phyloP scores from a whole-genome alignment of 768 basidiomycete genomes.

The Clathrus columnatus region DNA sequence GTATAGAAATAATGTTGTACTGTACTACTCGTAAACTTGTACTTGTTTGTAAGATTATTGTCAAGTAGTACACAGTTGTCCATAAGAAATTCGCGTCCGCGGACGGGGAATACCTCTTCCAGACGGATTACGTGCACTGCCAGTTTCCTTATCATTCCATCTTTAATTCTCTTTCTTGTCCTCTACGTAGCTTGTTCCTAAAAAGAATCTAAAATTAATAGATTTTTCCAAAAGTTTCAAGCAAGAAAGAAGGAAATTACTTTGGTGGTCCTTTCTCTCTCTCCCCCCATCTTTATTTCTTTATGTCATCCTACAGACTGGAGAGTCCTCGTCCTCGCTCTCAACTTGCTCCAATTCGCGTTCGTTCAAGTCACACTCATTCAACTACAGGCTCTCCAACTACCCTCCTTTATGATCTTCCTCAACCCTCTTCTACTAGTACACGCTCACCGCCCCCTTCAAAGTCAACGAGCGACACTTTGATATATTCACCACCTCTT shows the following conservation, averaged over 20 bases:
- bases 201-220: too few species aligned
- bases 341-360: slow-evolving; percentile 49
- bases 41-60: too few species aligned
- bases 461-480: slow-evolving; percentile 32
- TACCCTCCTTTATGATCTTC: slow-evolving; percentile 71
- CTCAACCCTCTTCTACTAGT: slow-evolving; percentile 42
- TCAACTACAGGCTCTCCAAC: slow-evolving; percentile 41
- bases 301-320: slow-evolving; percentile 53
- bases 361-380: slow-evolving; percentile 33
- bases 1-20: too few species aligned
- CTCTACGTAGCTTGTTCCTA: background rate
- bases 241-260: background rate
- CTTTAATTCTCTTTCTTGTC: background rate
- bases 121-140: background rate
- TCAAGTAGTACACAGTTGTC: too few species aligned
- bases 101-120: background rate
- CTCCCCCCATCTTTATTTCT: slow-evolving; percentile 21
- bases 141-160: background rate
- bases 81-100: background rate
- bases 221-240: too few species aligned
- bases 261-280: background rate
- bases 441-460: slow-evolving; percentile 45
- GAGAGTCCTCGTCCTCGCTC: slow-evolving; percentile 57
- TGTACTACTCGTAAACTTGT: too few species aligned
- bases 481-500: slow-evolving; percentile 36